Conservation (phyloP, 2,329 filamentous ascomycete genomes). For the Talaromyces sp. region DNA sequence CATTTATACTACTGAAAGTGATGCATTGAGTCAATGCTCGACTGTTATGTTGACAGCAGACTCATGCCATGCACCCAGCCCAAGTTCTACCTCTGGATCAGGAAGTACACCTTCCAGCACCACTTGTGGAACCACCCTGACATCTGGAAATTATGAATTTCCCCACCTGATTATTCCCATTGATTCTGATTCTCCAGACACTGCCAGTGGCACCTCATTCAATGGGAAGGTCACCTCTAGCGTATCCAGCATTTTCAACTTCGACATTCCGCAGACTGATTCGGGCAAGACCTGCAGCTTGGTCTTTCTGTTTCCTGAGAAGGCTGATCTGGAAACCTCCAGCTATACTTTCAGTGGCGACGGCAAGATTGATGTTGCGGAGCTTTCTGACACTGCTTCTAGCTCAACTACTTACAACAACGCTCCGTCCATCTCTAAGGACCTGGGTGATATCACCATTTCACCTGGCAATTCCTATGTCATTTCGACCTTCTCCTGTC, state of each 20-base stretch:
- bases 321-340: conserved; percentile 61
- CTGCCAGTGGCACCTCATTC: conserved; percentile 56
- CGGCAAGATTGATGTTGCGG: conserved; percentile 58
- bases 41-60: conserved; percentile 38
- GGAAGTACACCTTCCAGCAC: conserved; percentile 18
- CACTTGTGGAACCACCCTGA: conserved; percentile 50
- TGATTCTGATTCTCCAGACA: conserved; percentile 56
- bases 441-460: conserved; percentile 51
- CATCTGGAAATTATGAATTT: conserved; percentile 51
- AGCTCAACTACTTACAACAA: conserved; percentile 57
- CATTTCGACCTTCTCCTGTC: conserved; percentile 58
- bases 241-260: conserved; percentile 67
- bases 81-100: no score
- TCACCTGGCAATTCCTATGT: conserved; percentile 58
- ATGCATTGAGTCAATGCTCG: conserved; percentile 36
- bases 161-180: conserved; percentile 67
- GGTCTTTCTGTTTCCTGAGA: conserved; percentile 65
- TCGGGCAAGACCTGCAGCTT: conserved; percentile 64
- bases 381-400: conserved; percentile 52
- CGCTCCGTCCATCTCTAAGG: conserved; percentile 49
- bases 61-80: conserved; percentile 33
- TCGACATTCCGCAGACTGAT: conserved; percentile 62
- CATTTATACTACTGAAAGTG: conserved; percentile 42
- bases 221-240: conserved; percentile 58
- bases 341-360: conserved; percentile 59